Percentiles rank a stretch among this genome's conserved stretches.
These are phyloP conservation scores for Tetrapisispora taiwanensis DNA, from an alignment of 805 yeast species.

Conservation along the genomic window DNA sequence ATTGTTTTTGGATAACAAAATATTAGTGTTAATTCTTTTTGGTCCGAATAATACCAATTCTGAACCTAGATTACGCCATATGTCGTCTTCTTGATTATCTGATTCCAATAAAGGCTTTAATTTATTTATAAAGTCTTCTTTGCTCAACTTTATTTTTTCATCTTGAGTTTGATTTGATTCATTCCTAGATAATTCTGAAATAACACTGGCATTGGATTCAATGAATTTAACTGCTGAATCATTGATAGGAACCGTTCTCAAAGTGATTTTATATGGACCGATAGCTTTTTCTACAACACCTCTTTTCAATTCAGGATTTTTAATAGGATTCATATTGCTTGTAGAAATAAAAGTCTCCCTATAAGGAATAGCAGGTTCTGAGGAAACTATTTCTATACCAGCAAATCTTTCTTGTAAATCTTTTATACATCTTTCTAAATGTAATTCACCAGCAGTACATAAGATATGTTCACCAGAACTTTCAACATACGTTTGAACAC, in stretches of 20 bases:
- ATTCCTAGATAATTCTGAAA: conserved; percentile 25
- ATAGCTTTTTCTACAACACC: conserved; percentile 42
- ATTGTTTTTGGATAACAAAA: conserved; percentile 39
- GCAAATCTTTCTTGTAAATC: conserved; percentile 90
- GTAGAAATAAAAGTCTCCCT: conserved; percentile 64
- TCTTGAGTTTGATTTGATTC: conserved; percentile 11
- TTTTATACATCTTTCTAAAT: conserved; percentile 85
- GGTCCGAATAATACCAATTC: conserved; percentile 66
- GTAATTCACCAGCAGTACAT: conserved; percentile 94
- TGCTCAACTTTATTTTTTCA: neutral
- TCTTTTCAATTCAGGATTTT: conserved; percentile 36
- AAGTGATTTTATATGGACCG: conserved; percentile 37
- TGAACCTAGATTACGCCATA: conserved; percentile 26
- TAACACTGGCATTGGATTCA: conserved; percentile 35
- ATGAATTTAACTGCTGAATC: conserved; percentile 40
- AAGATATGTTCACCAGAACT: conserved; percentile 89
- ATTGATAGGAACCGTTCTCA: conserved; percentile 48
- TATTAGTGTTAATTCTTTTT: conserved; percentile 62
- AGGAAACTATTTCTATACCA: conserved; percentile 72
- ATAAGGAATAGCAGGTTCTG: conserved; percentile 91
- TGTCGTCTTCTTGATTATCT: conserved; percentile 16
- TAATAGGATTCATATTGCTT: conserved; percentile 43
- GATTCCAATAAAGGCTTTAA: conserved; percentile 27
- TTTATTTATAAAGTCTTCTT: conserved; percentile 23
- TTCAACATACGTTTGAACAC: conserved; percentile 76